phyloP scores from a whole-genome alignment of 352 stramenopile species.

The Phytophthora europaea region DNA sequence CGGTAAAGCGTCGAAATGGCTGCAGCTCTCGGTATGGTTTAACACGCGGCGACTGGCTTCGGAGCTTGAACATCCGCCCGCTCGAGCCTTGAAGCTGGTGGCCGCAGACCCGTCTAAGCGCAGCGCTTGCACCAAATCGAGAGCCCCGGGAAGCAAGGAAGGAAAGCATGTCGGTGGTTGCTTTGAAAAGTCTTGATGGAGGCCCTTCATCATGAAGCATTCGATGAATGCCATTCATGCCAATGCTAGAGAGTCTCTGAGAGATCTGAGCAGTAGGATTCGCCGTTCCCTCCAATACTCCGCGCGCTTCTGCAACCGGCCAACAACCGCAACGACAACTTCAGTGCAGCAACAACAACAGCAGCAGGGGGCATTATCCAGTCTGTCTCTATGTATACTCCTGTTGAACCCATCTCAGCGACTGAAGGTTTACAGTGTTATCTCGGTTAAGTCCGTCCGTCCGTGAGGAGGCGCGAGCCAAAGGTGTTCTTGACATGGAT shows the following conservation, averaged over 20 bases:
- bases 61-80: neutral
- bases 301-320: slow-evolving; percentile 17
- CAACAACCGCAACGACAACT: neutral
- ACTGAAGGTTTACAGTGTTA: neutral
- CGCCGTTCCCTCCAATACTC: neutral
- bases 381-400: too few species aligned
- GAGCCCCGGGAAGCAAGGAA: neutral
- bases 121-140: slow-evolving; percentile 38
- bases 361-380: too few species aligned
- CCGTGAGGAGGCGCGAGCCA: slow-evolving; percentile 28
- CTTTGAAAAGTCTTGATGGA: neutral
- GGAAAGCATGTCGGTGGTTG: slow-evolving; percentile 23
- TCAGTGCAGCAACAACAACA: too few species aligned
- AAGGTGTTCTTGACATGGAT: slow-evolving; percentile 13
- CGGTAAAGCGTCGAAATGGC: neutral
- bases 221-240: neutral
- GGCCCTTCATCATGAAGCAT: neutral
- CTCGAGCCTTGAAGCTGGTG: slow-evolving; percentile 25
- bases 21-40: neutral
- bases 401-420: neutral
- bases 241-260: too few species aligned
- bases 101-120: slow-evolving; percentile 20
- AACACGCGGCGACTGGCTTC: neutral
- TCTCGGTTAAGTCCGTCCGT: neutral
- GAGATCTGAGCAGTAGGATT: slow-evolving; percentile 2